These are phyloP conservation scores for Tuber aestivum DNA, from an alignment of 495 filamentous ascomycete species.

Conservation along the genomic window DNA sequence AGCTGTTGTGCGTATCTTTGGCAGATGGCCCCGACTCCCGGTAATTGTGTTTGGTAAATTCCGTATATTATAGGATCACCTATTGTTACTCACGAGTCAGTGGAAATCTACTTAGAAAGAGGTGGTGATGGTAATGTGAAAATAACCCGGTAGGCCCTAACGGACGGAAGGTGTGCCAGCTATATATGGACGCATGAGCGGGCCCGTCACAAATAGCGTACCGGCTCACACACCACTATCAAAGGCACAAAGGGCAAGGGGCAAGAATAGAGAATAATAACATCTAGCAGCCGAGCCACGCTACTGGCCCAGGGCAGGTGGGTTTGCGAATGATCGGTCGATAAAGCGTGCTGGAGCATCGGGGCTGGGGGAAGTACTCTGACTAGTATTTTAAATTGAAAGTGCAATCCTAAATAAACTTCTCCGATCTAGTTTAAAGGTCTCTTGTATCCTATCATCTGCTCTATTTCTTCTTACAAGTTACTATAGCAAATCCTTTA, in stretches of 20 bases:
- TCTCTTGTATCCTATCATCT: too few relatives aligned
- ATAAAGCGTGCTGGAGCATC: background rate
- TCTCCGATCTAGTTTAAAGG: background rate
- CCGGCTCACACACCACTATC: background rate
- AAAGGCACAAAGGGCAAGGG: background rate
- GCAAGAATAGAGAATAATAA: background rate
- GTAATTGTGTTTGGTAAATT: background rate
- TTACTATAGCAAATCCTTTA: too few relatives aligned
- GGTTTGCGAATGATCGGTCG: slow-evolving; percentile 2
- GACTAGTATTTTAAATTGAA: background rate
- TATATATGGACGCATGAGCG: background rate
- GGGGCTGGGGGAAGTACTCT: background rate
- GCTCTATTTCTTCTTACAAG: too few relatives aligned
- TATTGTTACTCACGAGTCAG: background rate
- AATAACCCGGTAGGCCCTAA: background rate
- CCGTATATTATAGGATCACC: background rate
- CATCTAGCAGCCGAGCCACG: background rate
- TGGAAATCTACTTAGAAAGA: background rate
- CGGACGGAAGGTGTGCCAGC: background rate
- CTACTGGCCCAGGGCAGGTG: slow-evolving; percentile 2
- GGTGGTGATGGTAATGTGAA: background rate
- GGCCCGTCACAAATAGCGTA: background rate
- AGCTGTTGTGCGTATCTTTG: background rate
- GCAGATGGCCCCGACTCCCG: background rate
- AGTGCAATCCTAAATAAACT: background rate